phyloP scores from a whole-genome alignment of 176 grass and related monocot genomes.

The bread wheat (Triticum aestivum) region IWGSC_CS_RefSeq_v2.1 NC_057798.1:769851715-769852214 shows the following conservation, averaged over 20 bases:
- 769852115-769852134: no score
- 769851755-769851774: constrained; percentile 87
- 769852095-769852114: no score
- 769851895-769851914: neutral
- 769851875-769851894: neutral
- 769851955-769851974: neutral
- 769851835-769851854: neutral
- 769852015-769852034: neutral
- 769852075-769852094: no score
- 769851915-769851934: neutral
- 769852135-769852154: no score
- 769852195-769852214: no score
- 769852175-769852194: no score
- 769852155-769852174: no score
- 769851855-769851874: constrained; percentile 32
- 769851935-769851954: neutral
- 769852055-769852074: neutral
- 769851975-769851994: neutral
- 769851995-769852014: neutral
- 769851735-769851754: constrained; percentile 81
- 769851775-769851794: constrained; percentile 85
- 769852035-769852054: neutral
- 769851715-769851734: constrained; percentile 86
- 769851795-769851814: constrained; percentile 58
- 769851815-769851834: neutral